Base-by-base conservation (phyloP, 768 basidiomycete genomes). In the Psilocybe subaeruginosa region DNA sequence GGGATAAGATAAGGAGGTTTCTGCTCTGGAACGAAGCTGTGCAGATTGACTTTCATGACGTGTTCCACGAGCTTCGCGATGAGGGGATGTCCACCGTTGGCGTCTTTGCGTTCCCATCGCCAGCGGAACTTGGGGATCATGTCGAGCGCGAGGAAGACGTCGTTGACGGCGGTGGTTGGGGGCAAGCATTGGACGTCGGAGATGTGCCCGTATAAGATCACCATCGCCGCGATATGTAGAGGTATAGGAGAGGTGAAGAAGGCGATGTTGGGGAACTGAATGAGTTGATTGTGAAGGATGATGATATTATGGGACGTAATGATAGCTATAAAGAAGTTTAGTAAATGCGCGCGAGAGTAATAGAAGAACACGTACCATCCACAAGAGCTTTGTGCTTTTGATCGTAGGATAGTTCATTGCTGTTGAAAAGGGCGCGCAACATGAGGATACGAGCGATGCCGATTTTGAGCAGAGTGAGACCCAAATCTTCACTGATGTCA, bases 211-310 rank as follows among this genome's bases (percentile, higher is more conserved):
- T 89, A 94, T 17, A 95, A 81, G 61, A 95, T 93, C 60, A 94
- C 91, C 92, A 95, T 93, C 6, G 93, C 93, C 0, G 92, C 90
- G 56, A 94, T 93, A 73, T 95, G 93, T 17, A 95, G 80, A 12
- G 93, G 93, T 60, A 92, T 92, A 2, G 93, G 93, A 3, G 92
- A 93, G 23, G 91, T 91, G 71, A 95, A 94, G 78, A 95, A 95
- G 3, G 88, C 90, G 66, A 90, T 90, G 60, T 94, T 89, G 9
- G 93, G 92, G 81, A 89, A 94, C 35, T 84, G 84, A 66, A 93
- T 92, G 55, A 95, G 84, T 64, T 91, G 86, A 58, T 88, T 89
- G 76, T 95, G 93, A 31, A 95, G 82, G 56, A 92, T 83, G 68
- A 95, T 92, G 60, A 91, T 87, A 67, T 95, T 95, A 77, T 95